Conservation (phyloP, 2,329 filamentous ascomycete species). For the Paracoccidioides lutzii region DNA sequence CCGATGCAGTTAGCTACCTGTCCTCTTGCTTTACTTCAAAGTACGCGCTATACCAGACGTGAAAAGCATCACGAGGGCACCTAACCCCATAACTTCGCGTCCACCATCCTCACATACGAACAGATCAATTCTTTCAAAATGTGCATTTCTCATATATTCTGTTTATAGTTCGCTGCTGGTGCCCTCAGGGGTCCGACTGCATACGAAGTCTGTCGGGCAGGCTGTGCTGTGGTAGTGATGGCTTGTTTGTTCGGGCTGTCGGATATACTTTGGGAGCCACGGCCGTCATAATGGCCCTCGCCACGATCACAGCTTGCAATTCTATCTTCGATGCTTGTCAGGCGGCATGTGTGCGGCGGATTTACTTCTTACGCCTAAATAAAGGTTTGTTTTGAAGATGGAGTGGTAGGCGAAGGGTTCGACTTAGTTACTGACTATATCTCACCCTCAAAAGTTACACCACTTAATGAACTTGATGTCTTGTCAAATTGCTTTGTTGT, state of each 20-base stretch:
- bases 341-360: conserved; percentile 30
- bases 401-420: neutral
- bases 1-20: too few relatives aligned
- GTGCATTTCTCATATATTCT: neutral
- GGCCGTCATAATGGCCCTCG: conserved; percentile 26
- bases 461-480: too few relatives aligned
- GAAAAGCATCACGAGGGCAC: too few relatives aligned
- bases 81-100: too few relatives aligned
- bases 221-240: conserved; percentile 33
- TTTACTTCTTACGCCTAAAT: conserved; percentile 22
- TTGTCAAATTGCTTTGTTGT: too few relatives aligned
- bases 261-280: conserved; percentile 34
- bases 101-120: too few relatives aligned
- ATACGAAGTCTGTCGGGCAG: conserved; percentile 38
- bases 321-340: conserved; percentile 34
- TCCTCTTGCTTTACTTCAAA: too few relatives aligned
- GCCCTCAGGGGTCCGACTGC: conserved; percentile 8
- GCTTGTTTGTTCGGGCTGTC: conserved; percentile 35
- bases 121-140: neutral
- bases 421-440: neutral
- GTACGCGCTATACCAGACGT: too few relatives aligned
- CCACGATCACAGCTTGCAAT: conserved; percentile 35
- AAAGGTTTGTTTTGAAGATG: conserved; percentile 5
- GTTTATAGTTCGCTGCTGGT: neutral
- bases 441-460: too few relatives aligned